phyloP scores from a whole-genome alignment of 441 rosid genomes.

The Codiaeum variegatum region DNA sequence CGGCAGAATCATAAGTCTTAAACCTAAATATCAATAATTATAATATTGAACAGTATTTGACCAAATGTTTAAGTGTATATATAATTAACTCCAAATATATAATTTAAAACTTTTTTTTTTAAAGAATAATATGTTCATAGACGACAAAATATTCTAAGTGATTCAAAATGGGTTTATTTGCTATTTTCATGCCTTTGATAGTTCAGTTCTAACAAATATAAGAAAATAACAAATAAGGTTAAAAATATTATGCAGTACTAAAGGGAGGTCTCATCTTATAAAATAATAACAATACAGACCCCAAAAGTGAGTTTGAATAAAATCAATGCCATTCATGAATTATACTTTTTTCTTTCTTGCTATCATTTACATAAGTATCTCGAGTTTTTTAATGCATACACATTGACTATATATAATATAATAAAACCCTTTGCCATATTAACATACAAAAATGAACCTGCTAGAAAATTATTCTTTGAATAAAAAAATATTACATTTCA shows the following conservation, averaged over 20 bases:
- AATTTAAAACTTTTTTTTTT: neutral
- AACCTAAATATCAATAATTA: neutral
- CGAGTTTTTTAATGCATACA: too few relatives aligned
- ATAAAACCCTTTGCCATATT: too few relatives aligned
- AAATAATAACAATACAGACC: neutral
- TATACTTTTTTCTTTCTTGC: neutral
- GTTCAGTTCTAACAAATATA: slow-evolving; percentile 24
- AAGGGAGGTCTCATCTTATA: neutral
- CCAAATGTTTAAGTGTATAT: neutral
- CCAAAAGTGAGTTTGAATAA: neutral
- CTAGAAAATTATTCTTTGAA: too few relatives aligned
- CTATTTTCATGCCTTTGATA: slow-evolving; percentile 12
- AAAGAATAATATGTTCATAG: neutral
- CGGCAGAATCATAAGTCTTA: slow-evolving; percentile 8
- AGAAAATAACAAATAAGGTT: neutral
- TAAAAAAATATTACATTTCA: too few relatives aligned
- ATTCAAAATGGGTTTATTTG: slow-evolving; percentile 10
- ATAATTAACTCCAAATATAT: neutral
- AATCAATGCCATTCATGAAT: neutral
- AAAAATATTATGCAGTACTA: neutral
- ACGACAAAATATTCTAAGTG: neutral
- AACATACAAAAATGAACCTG: too few relatives aligned
- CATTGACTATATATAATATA: too few relatives aligned
- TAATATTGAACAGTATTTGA: neutral
- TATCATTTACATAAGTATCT: too few relatives aligned